Conservation (phyloP, 2,329 filamentous ascomycete genomes). For the Botryotinia narcissicola region DNA sequence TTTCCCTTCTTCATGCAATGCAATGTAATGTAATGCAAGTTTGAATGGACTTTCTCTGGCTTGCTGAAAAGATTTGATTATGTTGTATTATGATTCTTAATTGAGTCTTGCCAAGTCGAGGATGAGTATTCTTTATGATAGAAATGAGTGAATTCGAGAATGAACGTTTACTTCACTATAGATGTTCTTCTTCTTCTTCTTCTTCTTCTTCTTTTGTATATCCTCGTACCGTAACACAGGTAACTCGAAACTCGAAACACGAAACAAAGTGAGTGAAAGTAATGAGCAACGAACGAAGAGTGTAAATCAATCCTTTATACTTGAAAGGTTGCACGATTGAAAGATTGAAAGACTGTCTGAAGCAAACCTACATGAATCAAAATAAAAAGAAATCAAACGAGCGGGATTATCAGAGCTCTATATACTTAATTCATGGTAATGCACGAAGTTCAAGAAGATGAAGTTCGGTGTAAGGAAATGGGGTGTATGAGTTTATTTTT, state of each 20-base stretch:
- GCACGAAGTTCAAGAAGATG: background rate
- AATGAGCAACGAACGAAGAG: background rate
- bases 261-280: background rate
- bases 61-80: background rate
- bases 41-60: background rate
- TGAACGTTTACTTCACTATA: background rate
- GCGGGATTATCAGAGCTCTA: background rate
- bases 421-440: background rate
- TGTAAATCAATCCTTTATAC: background rate
- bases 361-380: background rate
- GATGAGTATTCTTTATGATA: background rate
- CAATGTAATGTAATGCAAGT: background rate
- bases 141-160: constrained; percentile 1
- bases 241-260: background rate
- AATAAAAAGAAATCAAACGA: background rate
- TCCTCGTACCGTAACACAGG: background rate
- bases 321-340: background rate
- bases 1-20: background rate
- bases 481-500: background rate
- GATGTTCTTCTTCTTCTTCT: background rate
- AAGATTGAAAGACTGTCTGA: background rate
- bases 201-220: no score
- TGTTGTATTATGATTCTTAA: background rate
- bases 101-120: constrained; percentile 1
- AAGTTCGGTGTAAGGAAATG: background rate